Base-by-base conservation (phyloP, 2,329 filamentous ascomycete species). In the Plectosphaerella sp. region DNA sequence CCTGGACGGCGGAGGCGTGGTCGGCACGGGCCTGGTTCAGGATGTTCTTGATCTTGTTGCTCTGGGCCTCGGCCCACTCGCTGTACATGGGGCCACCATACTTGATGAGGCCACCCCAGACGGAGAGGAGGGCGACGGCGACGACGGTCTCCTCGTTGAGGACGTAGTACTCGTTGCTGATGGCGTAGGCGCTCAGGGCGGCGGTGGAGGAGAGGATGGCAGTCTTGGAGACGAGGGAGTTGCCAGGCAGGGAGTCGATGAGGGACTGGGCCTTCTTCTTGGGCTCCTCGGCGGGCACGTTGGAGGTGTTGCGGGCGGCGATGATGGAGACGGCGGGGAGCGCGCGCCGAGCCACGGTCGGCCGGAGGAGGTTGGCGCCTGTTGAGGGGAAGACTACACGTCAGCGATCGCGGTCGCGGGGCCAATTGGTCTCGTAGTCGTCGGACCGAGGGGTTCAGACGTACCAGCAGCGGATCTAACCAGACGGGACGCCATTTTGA, bases 161-260 rank as follows among this genome's bases (percentile, higher is more conserved):
- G 72, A 99, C 91, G 77, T 97, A 97, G 81, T 97, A 91, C 84
- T 99, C 94, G 79, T 96, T 99, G 86, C 89, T 95, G 77, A 99
- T 91, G 68, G 91, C 94, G 71, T 94, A 96, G 73, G 96, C 83
- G 67, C 89, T 92, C 64, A 96, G 76, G 77, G 89, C 93, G 67
- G 94, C 90, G 60, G 88, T 87, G 65, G 91, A 92, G 69, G 93
- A 97, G 67, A 99, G 88, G 71, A 97, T 93, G 67, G 94, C 94
- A 63, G 91, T 91, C 87, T 99, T 99, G 75, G 91, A 95, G 70
- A 96, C 78, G 60, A 97, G 80, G 69, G 83, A 93, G 83, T 84
- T 96, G 65, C 95, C 94, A 67, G 94, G 94, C 51, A 99, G 83
- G 59, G 92, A 80, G 67, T 99, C 91, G 68, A 99, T 79, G 74